Base-by-base conservation (phyloP, 2,329 filamentous ascomycete genomes). In the Beauveria australis region DNA sequence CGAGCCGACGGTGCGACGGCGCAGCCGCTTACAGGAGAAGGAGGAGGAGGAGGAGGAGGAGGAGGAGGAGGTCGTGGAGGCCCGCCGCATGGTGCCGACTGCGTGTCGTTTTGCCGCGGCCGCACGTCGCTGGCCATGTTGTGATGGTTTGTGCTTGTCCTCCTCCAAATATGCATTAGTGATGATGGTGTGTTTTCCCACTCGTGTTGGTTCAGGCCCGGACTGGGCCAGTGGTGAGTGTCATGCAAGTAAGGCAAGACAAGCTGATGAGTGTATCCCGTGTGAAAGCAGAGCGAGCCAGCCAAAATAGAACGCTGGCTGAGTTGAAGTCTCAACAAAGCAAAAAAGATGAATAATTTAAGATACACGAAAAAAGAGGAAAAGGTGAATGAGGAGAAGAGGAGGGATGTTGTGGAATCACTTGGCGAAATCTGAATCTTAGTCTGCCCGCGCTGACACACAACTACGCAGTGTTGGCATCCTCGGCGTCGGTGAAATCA, bases 381-480 rank as follows among this genome's bases (percentile, higher is more conserved):
- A 51, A 30, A 33, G 12, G 8, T 33, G 3, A 37, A 43, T 9
- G 14, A 49, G 22, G 16, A 57, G 24, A 40, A 41, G 28, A 43
- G 30, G 33, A 26, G 24, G 16, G 10, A 37, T 9, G 37, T 19
- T 10, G 2, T 46, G 37, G 48, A 37, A n/a, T 44, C n/a, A 53
- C 48, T 53, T 52, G 41, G 41, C 49, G 33, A 19, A 59, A 47
- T 44, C 57, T 53, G 57, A 59, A 59, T 53, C 49, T 41, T 59
- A 59, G 48, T 53, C 37, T 53, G 48, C 8, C 40, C 40, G 57
- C 49, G 49, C 57, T 59, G 57, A 59, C 57, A 59, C 57, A 58
- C 33, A 37, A 37, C 54, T 49, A 37, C 40, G 43, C 44, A 16
- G 54, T 48, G 33, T 37, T 37, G 16, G 54, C 54, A 58, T 58